phyloP scores from a whole-genome alignment of 345 rosid species.

The Chamaenerion angustifolium region DNA sequence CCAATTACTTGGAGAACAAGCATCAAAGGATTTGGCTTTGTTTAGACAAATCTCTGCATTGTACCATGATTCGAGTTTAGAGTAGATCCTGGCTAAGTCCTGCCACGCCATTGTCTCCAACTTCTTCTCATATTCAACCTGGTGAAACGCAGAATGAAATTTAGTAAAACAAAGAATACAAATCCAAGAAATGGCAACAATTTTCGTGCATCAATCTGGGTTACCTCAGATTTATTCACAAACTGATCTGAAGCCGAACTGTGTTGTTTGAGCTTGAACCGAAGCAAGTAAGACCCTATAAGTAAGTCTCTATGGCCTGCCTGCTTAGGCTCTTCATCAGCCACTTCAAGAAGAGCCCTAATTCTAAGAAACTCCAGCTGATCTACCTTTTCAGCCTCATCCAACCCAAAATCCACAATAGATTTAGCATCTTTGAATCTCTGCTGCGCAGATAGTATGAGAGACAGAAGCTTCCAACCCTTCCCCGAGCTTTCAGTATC shows the following conservation, averaged over 20 bases:
- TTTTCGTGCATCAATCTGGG: background rate
- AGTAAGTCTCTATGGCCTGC: constrained; percentile 83
- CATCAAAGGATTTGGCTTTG: constrained; percentile 51
- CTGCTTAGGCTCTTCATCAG: constrained; percentile 74
- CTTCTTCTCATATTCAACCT: constrained; percentile 33
- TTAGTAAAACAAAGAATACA: too few relatives aligned
- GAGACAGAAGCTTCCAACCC: constrained; percentile 73
- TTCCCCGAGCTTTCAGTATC: constrained; percentile 32
- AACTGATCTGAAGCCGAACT: constrained; percentile 14
- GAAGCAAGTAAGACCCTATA: constrained; percentile 60
- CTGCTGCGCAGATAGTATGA: constrained; percentile 55
- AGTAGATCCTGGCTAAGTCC: constrained; percentile 59
- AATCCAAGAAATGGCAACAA: too few relatives aligned
- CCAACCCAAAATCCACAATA: constrained; percentile 54
- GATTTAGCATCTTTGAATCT: constrained; percentile 66
- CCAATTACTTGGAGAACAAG: constrained; percentile 69
- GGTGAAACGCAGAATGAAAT: constrained; percentile 8
- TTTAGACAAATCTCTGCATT: constrained; percentile 65
- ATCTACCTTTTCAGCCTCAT: constrained; percentile 54
- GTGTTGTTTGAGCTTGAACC: constrained; percentile 55
- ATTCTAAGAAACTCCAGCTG: constrained; percentile 66
- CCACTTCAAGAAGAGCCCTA: constrained; percentile 65
- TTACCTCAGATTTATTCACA: constrained; percentile 4
- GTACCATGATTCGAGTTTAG: constrained; percentile 46
- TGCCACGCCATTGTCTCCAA: constrained; percentile 72